Evolutionary conservation across 306 rosid genomes (phyloP).

Genomic region (Erythrophleum fordii): DNA sequence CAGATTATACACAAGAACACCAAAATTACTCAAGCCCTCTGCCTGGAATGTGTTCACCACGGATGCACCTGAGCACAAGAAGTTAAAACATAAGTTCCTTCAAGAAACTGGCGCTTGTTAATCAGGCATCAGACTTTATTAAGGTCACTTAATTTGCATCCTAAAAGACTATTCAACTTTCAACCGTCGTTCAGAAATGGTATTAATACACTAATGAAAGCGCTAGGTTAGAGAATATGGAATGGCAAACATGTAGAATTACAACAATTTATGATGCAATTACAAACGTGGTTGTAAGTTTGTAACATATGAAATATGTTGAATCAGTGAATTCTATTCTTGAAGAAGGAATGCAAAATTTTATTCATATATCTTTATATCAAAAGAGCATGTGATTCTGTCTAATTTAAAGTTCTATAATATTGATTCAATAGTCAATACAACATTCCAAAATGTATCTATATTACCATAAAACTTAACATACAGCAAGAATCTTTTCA

Average conservation of each 20-base stretch:
- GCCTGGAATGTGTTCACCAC: conserved; percentile 7
- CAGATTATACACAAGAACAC: conserved; percentile 11
- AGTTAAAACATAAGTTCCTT: conserved; percentile 29
- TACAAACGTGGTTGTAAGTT: conserved; percentile 1
- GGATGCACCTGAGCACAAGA: conserved; percentile 34
- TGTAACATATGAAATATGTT: conserved; percentile 12
- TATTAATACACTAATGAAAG: neutral
- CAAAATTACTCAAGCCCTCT: conserved; percentile 29
- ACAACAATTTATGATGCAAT: neutral
- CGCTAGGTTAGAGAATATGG: neutral
- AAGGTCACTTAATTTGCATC: neutral
- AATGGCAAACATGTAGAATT: neutral
- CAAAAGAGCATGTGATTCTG: conserved; percentile 32
- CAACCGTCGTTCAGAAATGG: conserved; percentile 21
- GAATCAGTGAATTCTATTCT: neutral
- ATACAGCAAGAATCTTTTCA: conserved; percentile 46
- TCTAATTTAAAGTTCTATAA: conserved; percentile 35
- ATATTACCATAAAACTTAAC: conserved; percentile 36
- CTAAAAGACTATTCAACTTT: conserved; percentile 1
- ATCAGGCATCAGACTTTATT: neutral
- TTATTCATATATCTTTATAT: conserved; percentile 42
- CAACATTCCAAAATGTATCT: conserved; percentile 36
- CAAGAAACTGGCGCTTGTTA: conserved; percentile 11
- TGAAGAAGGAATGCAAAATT: neutral
- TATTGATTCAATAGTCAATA: conserved; percentile 44